Evolutionary conservation across 1,139 yeast genomes (phyloP), one percentile per base, ranked within the genome.

Genomic region (Suhomyces guaymorum): DNA sequence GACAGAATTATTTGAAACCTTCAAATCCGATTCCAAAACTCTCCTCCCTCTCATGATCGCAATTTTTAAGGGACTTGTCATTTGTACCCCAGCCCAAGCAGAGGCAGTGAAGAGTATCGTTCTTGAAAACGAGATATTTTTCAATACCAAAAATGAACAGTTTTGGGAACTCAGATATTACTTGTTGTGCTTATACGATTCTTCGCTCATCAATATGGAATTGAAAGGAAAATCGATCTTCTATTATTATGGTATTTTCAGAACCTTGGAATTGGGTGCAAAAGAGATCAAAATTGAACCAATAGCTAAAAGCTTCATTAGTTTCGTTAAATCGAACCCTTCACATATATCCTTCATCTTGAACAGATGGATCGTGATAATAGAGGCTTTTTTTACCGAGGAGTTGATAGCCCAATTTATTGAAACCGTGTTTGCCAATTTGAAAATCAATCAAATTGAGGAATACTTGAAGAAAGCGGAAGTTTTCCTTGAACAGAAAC

Each of bases 321-420:
- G 50, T 3, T 59, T 51, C 30, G 40, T 62, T 3, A 28, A 30
- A 19, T 41, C 27, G 29, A 38, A 33, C 24, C 4, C 38, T 0
- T 30, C 36, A 0, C 40, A 63, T 11, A 33, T 70, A 4, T 32
- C 44, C 2, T 43, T 53, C 4, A 40, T 71, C 0, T 63, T 79
- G 35, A 46, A 51, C n/a, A 74, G 87, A 51, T 82, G 87, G 87
- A 49, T 70, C 19, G 69, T 80, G 0, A 38, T 80, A 0, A 43
- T 81, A 4, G 70, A 78, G 33, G 32, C 42, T 3, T 46, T 54
- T 33, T 65, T 73, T 46, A 32, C 55, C 2, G 41, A 50, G 23
- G 48, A 50, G 18, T 32, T 48, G 33, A 25, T 50, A 38, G 14
- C 27, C 6, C 15, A 22, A 5, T 26, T 56, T 41, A 31, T 61